These are phyloP conservation scores for Mortierella hygrophila DNA, from an alignment of 192 early-diverging fungal species.

Conservation along the genomic window DNA sequence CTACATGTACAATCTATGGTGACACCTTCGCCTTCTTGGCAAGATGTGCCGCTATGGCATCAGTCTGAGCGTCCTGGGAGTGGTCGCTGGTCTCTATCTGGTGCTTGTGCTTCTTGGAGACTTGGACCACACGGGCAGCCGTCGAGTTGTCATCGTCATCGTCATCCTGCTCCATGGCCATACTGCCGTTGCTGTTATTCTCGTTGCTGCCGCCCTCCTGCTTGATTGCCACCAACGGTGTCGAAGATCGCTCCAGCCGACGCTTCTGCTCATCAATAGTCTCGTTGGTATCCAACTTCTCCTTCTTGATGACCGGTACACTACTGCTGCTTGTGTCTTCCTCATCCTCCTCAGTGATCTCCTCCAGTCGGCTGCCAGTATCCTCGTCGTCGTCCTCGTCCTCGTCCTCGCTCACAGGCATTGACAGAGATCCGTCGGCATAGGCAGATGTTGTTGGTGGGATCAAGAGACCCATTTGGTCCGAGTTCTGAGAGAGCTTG, in stretches of 20 bases:
- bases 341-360: slow-evolving; percentile 48
- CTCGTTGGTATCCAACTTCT: slow-evolving; percentile 7
- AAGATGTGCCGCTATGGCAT: neutral
- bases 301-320: neutral
- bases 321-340: neutral
- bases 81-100: neutral
- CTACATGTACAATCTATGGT: neutral
- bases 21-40: slow-evolving; percentile 36
- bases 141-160: slow-evolving; percentile 44
- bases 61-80: neutral
- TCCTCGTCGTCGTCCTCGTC: slow-evolving; percentile 52
- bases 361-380: slow-evolving; percentile 20
- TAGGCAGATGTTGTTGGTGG: slow-evolving; percentile 46
- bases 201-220: slow-evolving; percentile 4
- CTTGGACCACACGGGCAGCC: slow-evolving; percentile 45
- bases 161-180: slow-evolving; percentile 5
- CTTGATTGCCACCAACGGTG: slow-evolving; percentile 17
- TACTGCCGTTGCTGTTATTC: neutral
- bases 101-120: slow-evolving; percentile 49
- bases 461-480: slow-evolving; percentile 38
- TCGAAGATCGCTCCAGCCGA: neutral
- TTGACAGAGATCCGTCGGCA: slow-evolving; percentile 62
- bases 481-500: slow-evolving; percentile 51
- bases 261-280: slow-evolving; percentile 5
- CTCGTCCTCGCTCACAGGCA: slow-evolving; percentile 66